Conservation (phyloP, 1,284 basidiomycete species). For the Fomitopsis palustris region DNA sequence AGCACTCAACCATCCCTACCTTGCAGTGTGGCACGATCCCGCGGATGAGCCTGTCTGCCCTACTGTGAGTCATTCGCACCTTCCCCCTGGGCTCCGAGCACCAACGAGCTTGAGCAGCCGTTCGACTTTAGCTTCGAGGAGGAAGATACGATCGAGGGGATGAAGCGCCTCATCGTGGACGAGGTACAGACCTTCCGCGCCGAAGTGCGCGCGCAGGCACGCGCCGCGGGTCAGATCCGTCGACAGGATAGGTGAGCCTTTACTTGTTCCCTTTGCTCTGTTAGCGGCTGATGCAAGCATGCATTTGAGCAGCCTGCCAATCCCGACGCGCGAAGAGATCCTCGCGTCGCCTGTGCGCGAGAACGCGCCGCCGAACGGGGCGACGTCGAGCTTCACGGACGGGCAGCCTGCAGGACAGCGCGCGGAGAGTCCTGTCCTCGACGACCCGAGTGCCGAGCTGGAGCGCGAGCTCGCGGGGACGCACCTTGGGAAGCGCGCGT, state of each 20-base stretch:
- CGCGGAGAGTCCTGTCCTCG: conserved; percentile 60
- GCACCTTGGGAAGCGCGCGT: conserved; percentile 9
- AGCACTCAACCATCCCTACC: conserved; percentile 92
- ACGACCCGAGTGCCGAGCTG: conserved; percentile 84
- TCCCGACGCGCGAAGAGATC: conserved; percentile 78
- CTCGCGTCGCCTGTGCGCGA: conserved; percentile 71
- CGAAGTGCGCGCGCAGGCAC: conserved; percentile 79
- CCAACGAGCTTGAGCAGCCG: conserved; percentile 47
- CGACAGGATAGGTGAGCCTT: conserved; percentile 64
- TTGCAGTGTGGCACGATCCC: conserved; percentile 94
- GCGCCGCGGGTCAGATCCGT: conserved; percentile 62
- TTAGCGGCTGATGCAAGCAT: neutral
- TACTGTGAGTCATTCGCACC: conserved; percentile 12
- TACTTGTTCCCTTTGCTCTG: neutral
- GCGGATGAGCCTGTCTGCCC: conserved; percentile 80
- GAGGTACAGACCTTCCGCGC: conserved; percentile 90
- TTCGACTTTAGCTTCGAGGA: conserved; percentile 99
- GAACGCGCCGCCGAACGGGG: conserved; percentile 59
- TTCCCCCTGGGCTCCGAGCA: neutral
- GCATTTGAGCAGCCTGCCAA: conserved; percentile 52
- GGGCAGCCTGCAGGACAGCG: conserved; percentile 1
- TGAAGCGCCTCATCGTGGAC: conserved; percentile 93
- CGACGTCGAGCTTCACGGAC: conserved; percentile 64
- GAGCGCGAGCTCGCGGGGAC: conserved; percentile 72
- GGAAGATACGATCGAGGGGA: conserved; percentile 95